phyloP scores from a whole-genome alignment of 805 yeast species.

The Yarrowia sp. region DNA sequence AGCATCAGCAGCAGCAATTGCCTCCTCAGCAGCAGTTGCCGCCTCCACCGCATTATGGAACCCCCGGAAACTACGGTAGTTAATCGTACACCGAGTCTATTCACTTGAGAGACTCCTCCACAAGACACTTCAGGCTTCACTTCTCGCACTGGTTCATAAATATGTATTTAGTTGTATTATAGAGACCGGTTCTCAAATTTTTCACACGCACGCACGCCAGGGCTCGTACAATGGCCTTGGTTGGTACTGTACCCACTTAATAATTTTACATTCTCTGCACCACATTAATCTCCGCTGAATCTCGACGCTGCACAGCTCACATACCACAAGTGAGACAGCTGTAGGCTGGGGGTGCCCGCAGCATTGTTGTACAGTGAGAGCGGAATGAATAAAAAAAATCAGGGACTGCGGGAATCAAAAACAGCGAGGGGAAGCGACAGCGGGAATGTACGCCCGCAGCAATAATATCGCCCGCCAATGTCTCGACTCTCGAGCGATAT shows the following conservation, averaged over 20 bases:
- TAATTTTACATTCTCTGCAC: conserved; percentile 4
- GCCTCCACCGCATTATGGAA: conserved; percentile 14
- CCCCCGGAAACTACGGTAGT: conserved; percentile 22
- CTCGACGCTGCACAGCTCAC: conserved; percentile 17
- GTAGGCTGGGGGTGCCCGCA: conserved; percentile 33
- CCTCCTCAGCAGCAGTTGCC: conserved; percentile 10
- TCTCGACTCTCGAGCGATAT: conserved; percentile 13
- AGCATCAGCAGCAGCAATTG: conserved; percentile 32
- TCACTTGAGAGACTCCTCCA: not conserved
- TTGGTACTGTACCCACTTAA: not conserved
- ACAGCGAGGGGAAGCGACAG: conserved; percentile 23
- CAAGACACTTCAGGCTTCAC: conserved; percentile 13
- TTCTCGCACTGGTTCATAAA: conserved; percentile 35
- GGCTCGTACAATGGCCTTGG: not conserved
- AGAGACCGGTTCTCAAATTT: conserved; percentile 33
- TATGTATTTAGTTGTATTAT: conserved; percentile 36
- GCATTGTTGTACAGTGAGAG: not conserved
- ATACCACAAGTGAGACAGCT: conserved; percentile 32
- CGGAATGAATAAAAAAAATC: not conserved
- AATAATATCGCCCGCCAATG: not conserved
- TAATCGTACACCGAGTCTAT: not conserved
- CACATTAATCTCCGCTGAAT: conserved; percentile 8
- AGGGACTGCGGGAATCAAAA: conserved; percentile 4
- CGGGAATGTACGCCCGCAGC: conserved; percentile 29
- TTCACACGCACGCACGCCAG: not conserved